Base-by-base conservation (phyloP, 768 basidiomycete species). In the Favolaschia claudopus region DNA sequence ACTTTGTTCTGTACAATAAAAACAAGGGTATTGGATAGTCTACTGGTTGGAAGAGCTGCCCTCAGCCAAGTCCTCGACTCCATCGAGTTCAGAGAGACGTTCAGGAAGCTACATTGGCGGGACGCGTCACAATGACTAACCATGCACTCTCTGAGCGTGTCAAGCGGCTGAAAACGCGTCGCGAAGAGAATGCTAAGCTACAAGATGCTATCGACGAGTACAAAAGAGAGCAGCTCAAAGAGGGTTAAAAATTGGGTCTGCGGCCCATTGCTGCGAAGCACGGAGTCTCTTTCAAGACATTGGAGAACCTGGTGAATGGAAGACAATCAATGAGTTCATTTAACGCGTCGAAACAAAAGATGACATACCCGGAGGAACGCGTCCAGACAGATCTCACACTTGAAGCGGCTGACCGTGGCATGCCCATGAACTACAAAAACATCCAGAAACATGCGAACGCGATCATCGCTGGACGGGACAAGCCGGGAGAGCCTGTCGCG, bases 351-450 rank as follows among this genome's bases (percentile, higher is more conserved):
- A 71, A 69, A 55, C 66, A 69, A 52, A 70, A 70, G 49, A 59
- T 76, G 2, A 67, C 69, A 22, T 19, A 43, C 12, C 34, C 62
- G 5, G 65, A 76, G 45, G 76, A 77, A 57, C 57, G 45, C 5
- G 60, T 68, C 5, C 62, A 77, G n/a, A 69, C 72, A 1, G 57
- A 75, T 22, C 70, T 69, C 47, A 66, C 74, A 20, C 15, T 67
- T 1, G 38, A 63, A 40, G 70, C 69, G 13, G 63, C 73, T 6
- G 69, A 75, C 36, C 64, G 62, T 12, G 71, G 67, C 13, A 60
- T 73, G 17, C 68, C 69, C 8, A 34, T 63, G 44, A 62, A 47
- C 2, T 60, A 49, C 15, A 22, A 37, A 20, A 39, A 66, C 10
- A 68, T 77, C 50, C 39, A 27, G 7, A 33, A 37, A 12, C 48